Conservation (phyloP, 83 land plant genomes). For the Isoetes engelmannii region DNA sequence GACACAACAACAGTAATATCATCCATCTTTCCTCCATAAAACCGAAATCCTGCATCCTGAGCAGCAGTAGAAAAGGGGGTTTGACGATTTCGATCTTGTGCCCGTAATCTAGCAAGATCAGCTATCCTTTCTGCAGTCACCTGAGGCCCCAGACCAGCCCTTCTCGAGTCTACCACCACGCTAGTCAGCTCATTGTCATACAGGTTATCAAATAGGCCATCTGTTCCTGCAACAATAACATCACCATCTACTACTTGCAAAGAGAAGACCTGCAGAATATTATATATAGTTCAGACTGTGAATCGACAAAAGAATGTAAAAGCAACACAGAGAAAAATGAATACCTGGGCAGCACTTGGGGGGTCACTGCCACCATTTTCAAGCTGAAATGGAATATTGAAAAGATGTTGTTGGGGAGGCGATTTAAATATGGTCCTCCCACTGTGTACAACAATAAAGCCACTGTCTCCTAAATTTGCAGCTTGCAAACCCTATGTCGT, state of each 20-base stretch:
- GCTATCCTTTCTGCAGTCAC: constrained; percentile 70
- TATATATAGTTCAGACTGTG: background rate
- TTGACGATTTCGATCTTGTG: constrained; percentile 55
- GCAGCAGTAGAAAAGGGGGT: constrained; percentile 92
- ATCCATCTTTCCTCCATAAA: constrained; percentile 85
- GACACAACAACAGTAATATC: constrained; percentile 91
- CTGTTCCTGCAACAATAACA: constrained; percentile 87
- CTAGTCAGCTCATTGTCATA: constrained; percentile 63
- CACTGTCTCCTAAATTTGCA: constrained; percentile 94
- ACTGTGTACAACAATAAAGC: constrained; percentile 78
- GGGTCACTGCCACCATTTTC: constrained; percentile 84
- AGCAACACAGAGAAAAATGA: background rate
- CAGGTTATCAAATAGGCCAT: constrained; percentile 86
- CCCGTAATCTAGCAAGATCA: constrained; percentile 64
- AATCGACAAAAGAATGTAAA: background rate
- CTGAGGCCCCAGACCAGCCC: constrained; percentile 67
- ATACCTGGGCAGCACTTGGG: constrained; percentile 93
- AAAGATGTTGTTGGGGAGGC: constrained; percentile 88
- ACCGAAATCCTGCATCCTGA: constrained; percentile 78
- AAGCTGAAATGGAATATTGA: constrained; percentile 87
- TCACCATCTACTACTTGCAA: constrained; percentile 71
- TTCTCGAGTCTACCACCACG: constrained; percentile 52
- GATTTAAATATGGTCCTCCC: constrained; percentile 75
- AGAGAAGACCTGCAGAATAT: constrained; percentile 55
- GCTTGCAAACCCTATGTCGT: constrained; percentile 78